These are phyloP conservation scores for Cairneyella variabilis DNA, from an alignment of 495 filamentous ascomycete genomes.

Conservation along the genomic window DNA sequence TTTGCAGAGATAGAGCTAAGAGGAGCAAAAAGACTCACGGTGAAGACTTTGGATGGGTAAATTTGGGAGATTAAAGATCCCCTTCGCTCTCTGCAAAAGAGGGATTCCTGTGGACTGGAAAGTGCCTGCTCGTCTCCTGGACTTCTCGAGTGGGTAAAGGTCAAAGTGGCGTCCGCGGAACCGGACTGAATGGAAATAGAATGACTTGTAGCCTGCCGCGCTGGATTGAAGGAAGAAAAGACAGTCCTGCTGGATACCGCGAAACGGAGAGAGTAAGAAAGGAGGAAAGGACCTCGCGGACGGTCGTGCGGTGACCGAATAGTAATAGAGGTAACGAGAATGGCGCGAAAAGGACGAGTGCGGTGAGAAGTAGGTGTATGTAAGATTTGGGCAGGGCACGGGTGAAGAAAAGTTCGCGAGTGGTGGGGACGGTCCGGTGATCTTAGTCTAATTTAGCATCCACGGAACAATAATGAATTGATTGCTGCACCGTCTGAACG, in stretches of 20 bases:
- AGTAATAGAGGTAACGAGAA: not conserved
- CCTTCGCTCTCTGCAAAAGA: not conserved
- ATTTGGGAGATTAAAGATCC: not conserved
- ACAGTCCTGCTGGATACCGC: constrained; percentile 5
- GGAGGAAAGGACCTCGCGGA: not conserved
- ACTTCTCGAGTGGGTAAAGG: not conserved
- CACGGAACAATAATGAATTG: not conserved
- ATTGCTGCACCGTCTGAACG: constrained; percentile 3
- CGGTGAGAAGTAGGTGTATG: constrained; percentile 2
- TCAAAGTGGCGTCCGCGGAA: not conserved
- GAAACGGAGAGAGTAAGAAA: not conserved
- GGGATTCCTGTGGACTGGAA: not conserved
- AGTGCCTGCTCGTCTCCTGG: not conserved
- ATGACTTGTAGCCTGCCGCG: constrained; percentile 1
- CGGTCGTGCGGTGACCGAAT: not conserved
- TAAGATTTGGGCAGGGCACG: constrained; percentile 5
- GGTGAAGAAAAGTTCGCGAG: not conserved
- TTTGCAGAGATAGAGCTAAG: not conserved
- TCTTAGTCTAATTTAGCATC: constrained; percentile 7
- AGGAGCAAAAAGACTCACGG: not conserved
- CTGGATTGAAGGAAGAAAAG: not conserved
- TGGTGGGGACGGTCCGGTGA: constrained; percentile 13
- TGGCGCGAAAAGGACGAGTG: no score
- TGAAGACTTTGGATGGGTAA: constrained; percentile 10
- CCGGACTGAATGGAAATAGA: not conserved